These are phyloP conservation scores for Theobroma grandiflorum DNA, from an alignment of 441 rosid species.

Conservation along the genomic window DNA sequence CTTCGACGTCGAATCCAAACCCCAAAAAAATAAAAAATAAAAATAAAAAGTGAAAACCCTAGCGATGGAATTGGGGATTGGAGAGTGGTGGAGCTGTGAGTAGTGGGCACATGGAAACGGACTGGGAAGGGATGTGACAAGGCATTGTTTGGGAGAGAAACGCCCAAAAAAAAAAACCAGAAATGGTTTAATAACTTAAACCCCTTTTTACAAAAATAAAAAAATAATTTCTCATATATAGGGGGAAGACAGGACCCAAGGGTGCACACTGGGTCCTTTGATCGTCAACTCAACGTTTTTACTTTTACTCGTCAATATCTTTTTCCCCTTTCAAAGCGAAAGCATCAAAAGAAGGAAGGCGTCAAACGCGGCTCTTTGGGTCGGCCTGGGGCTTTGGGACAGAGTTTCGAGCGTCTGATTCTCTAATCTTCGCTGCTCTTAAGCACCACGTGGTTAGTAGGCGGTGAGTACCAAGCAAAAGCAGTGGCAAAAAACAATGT, in stretches of 20 bases:
- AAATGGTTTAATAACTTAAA: neutral
- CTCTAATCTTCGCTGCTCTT: neutral
- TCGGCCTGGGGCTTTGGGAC: neutral
- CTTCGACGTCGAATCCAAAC: neutral
- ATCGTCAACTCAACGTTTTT: neutral
- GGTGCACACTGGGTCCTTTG: neutral
- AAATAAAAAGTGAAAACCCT: slow-evolving; percentile 56
- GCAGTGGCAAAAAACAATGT: neutral
- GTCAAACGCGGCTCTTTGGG: slow-evolving; percentile 39
- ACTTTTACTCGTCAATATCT: neutral
- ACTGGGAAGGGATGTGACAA: slow-evolving; percentile 64
- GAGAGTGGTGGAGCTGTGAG: slow-evolving; percentile 37
- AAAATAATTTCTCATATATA: neutral
- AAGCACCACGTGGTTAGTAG: slow-evolving; percentile 40
- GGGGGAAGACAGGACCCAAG: neutral
- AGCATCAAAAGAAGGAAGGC: slow-evolving; percentile 9
- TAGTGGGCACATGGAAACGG: slow-evolving; percentile 53
- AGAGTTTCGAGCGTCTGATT: slow-evolving; percentile 6
- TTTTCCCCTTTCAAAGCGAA: neutral
- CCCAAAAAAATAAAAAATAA: slow-evolving; percentile 11
- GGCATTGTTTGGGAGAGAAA: slow-evolving; percentile 44
- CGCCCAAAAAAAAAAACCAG: no score
- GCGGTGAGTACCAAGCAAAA: neutral
- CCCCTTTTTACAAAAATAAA: no score
- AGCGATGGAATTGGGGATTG: slow-evolving; percentile 47